These are phyloP conservation scores for Debaryomyces psychrophilus DNA, from an alignment of 1,139 yeast genomes.

Conservation along the genomic window DNA sequence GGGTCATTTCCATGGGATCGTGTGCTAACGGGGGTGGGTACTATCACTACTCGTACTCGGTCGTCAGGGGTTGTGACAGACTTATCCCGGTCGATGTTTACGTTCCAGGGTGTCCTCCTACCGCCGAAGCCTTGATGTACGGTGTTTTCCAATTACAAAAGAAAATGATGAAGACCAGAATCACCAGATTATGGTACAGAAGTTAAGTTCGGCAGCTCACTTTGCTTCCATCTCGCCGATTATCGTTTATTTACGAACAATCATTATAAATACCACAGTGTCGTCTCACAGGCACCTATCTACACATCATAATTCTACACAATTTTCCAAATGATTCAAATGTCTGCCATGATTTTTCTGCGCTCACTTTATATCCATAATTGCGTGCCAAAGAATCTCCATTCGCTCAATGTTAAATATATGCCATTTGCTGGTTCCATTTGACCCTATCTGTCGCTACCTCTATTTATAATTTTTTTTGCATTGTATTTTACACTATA, in stretches of 20 bases:
- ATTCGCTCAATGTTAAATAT: background rate
- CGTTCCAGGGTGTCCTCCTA: constrained; percentile 94
- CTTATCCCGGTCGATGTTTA: constrained; percentile 87
- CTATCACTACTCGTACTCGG: constrained; percentile 87
- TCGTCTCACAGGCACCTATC: background rate
- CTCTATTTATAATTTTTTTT: constrained; percentile 8
- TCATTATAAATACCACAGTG: constrained; percentile 4
- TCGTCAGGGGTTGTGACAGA: constrained; percentile 89
- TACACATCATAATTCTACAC: background rate
- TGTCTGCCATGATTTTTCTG: background rate
- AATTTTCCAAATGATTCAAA: constrained; percentile 1
- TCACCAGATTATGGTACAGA: constrained; percentile 87
- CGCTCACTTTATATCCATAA: background rate
- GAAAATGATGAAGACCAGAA: constrained; percentile 82
- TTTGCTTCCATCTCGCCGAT: background rate
- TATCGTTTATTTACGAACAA: constrained; percentile 2
- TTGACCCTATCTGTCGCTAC: constrained; percentile 1
- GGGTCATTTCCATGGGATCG: constrained; percentile 92
- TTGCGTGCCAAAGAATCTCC: background rate
- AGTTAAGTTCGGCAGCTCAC: constrained; percentile 34
- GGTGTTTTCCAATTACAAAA: constrained; percentile 88
- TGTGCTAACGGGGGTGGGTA: constrained; percentile 96
- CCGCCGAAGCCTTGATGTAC: constrained; percentile 88
- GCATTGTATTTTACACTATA: constrained; percentile 11
- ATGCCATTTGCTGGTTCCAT: background rate